phyloP scores from a whole-genome alignment of 1,284 basidiomycete species.

The Fistulina hepatica region DNA sequence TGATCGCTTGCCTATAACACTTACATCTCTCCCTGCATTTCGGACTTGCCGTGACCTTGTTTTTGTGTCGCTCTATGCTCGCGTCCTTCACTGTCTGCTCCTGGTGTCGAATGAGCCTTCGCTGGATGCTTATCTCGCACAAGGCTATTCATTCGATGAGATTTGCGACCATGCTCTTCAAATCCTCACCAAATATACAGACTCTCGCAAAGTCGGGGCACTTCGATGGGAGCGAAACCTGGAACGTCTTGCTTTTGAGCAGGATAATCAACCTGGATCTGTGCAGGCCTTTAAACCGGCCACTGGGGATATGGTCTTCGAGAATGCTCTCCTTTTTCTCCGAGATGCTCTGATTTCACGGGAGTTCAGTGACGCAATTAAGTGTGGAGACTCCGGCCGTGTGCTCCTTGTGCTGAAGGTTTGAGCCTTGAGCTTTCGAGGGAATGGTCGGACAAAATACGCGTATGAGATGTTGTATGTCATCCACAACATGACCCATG shows the following conservation, averaged over 20 bases:
- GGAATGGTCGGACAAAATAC: constrained; percentile 27
- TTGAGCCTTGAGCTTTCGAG: constrained; percentile 23
- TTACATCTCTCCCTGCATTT: constrained; percentile 21
- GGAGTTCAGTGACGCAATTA: constrained; percentile 27
- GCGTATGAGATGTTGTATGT: constrained; percentile 29
- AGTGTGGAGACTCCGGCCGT: constrained; percentile 25
- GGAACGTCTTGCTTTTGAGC: too few species aligned
- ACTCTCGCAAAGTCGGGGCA: too few species aligned
- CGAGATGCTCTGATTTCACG: constrained; percentile 26
- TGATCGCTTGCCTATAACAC: constrained; percentile 19
- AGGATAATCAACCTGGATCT: too few species aligned
- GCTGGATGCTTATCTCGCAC: too few species aligned
- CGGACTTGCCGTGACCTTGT: constrained; percentile 20
- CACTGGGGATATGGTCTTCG: constrained; percentile 29
- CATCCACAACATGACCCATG: constrained; percentile 27
- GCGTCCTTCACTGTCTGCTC: constrained; percentile 19
- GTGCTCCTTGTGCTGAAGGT: constrained; percentile 26
- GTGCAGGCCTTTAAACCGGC: too few species aligned
- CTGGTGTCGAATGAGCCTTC: constrained; percentile 17
- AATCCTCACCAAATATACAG: too few species aligned
- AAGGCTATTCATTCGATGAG: too few species aligned
- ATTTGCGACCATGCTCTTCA: too few species aligned
- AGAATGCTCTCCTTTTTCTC: constrained; percentile 26
- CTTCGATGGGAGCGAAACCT: too few species aligned
- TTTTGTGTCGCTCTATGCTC: constrained; percentile 18